phyloP scores from a whole-genome alignment of 2,329 filamentous ascomycete genomes.

The Dendrostoma leiphaemia region DNA sequence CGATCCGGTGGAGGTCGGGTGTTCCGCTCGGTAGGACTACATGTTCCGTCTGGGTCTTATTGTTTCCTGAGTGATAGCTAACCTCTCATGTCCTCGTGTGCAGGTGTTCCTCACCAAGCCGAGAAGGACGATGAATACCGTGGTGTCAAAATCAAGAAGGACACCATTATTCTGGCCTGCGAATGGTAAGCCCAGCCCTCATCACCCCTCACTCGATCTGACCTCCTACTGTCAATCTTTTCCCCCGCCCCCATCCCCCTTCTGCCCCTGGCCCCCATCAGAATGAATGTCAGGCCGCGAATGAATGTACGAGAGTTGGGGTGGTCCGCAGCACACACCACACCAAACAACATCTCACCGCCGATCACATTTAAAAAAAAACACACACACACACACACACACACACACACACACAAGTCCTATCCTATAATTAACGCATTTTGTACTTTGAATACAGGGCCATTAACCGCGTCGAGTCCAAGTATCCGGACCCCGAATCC shows the following conservation, averaged over 20 bases:
- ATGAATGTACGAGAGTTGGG: background rate
- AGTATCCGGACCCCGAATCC: slow-evolving; percentile 62
- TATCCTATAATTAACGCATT: background rate
- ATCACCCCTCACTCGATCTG: no score
- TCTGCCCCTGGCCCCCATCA: background rate
- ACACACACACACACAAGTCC: no score
- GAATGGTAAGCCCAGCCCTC: slow-evolving; percentile 46
- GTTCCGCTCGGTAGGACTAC: slow-evolving; percentile 45
- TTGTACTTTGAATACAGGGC: slow-evolving; percentile 43
- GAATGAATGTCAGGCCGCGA: background rate
- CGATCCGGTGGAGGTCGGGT: slow-evolving; percentile 55
- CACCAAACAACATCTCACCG: background rate
- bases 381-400: background rate
- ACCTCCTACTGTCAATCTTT: background rate
- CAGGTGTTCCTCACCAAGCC: slow-evolving; percentile 48
- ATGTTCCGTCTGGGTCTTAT: background rate
- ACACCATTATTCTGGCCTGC: slow-evolving; percentile 47
- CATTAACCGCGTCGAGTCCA: slow-evolving; percentile 55
- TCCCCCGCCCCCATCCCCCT: background rate
- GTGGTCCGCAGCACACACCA: background rate
- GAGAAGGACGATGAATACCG: slow-evolving; percentile 45
- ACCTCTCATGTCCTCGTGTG: background rate
- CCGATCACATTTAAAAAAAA: background rate
- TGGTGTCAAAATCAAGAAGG: slow-evolving; percentile 47
- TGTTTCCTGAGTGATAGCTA: background rate